A percentile compares a stretch with the other conserved stretches of the same genome.
Evolutionary conservation across 768 basidiomycete species (phyloP).

Genomic region (Mycena capillaripes): DNA sequence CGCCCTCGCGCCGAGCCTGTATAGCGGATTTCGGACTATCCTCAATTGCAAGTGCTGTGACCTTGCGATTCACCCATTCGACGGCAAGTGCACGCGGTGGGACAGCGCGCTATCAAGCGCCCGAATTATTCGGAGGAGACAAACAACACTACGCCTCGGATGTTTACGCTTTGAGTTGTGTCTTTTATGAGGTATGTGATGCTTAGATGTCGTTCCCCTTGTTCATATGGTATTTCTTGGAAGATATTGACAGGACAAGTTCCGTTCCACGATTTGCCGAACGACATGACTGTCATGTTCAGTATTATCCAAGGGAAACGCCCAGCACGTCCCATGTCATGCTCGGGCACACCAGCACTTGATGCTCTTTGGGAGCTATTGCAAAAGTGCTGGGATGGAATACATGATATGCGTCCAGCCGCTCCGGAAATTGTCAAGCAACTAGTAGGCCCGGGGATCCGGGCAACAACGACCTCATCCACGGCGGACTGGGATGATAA

Average conservation of each 20-base stretch:
- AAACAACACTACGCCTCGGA: constrained; percentile 44
- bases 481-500: constrained; percentile 16
- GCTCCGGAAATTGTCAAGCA: background rate
- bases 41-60: constrained; percentile 39
- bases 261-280: constrained; percentile 5
- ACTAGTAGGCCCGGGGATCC: background rate
- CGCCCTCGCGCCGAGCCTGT: constrained; percentile 55
- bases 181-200: constrained; percentile 51
- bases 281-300: constrained; percentile 12
- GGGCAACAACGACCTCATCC: constrained; percentile 11
- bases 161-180: constrained; percentile 57
- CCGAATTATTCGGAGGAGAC: constrained; percentile 49
- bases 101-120: constrained; percentile 47
- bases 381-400: constrained; percentile 16
- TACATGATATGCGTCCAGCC: background rate
- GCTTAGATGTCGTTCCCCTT: background rate
- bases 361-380: constrained; percentile 12
- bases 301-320: background rate
- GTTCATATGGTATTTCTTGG: background rate
- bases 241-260: constrained; percentile 19
- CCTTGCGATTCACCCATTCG: constrained; percentile 35
- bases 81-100: constrained; percentile 41
- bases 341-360: background rate
- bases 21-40: constrained; percentile 65
- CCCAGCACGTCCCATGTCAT: background rate